These are phyloP conservation scores for Flaveria sonorensis DNA, from an alignment of 129 eudicot species.

Conservation along the genomic window DNA sequence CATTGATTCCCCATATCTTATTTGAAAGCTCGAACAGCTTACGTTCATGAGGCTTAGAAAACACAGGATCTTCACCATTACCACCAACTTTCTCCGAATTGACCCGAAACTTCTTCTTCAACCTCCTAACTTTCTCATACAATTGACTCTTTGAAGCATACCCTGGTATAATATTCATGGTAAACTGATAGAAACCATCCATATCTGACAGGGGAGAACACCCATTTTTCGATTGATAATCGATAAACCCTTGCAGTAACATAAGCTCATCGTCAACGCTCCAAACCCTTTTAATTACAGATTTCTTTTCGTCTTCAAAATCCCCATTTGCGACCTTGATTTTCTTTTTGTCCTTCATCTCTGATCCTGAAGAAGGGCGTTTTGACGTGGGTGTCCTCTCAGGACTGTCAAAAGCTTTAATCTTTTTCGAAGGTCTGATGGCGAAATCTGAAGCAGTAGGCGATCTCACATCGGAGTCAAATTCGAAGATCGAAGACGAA, in stretches of 20 bases:
- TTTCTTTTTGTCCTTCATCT: conserved; percentile 28
- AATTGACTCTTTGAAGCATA: conserved; percentile 50
- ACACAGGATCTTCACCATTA: conserved; percentile 42
- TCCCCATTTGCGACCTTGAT: conserved; percentile 31
- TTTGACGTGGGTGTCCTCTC: conserved; percentile 27
- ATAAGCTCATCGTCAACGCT: conserved; percentile 51
- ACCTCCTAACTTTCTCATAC: conserved; percentile 58
- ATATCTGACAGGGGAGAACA: conserved; percentile 44
- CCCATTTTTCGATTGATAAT: conserved; percentile 40
- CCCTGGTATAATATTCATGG: conserved; percentile 39
- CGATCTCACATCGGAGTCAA: conserved; percentile 24
- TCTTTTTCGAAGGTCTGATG: conserved; percentile 32
- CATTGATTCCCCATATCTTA: conserved; percentile 54
- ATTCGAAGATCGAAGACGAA: conserved; percentile 29
- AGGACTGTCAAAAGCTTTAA: background rate
- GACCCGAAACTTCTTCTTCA: conserved; percentile 58
- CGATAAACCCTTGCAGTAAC: conserved; percentile 47
- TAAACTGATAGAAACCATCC: conserved; percentile 48
- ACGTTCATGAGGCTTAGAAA: conserved; percentile 45
- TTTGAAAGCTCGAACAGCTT: conserved; percentile 48
- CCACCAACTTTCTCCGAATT: conserved; percentile 36
- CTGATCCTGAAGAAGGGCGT: conserved; percentile 18
- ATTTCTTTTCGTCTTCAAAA: conserved; percentile 38
- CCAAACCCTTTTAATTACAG: conserved; percentile 38
- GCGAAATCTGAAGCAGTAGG: conserved; percentile 38